Base-by-base conservation (phyloP, 2,329 filamentous ascomycete species). In the Phaeoacremonium minimum region DNA sequence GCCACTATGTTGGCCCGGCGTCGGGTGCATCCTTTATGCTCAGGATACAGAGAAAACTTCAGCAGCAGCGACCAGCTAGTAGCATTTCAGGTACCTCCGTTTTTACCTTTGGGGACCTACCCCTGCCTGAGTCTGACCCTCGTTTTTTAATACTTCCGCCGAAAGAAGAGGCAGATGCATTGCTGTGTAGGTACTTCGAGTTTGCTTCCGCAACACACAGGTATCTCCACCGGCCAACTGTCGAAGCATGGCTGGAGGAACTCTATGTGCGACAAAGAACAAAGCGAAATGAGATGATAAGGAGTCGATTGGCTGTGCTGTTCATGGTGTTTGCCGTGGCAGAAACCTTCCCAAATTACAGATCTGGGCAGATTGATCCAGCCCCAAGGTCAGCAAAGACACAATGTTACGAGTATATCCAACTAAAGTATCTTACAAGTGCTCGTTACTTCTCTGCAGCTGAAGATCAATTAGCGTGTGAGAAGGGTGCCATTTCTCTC, bases 311-410 rank as follows among this genome's bases (percentile, higher is more conserved):
- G 4, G 59, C 60, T 11, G 29, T 61, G 7, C 40, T 58, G 4
- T 51, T 57, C 36, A 63, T 66, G 61, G 52, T 66, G 3, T 68
- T 79, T 43, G 74, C 74, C 0, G 71, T 75, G 15, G 71, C 63
- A 8, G 58, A 61, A 32, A 62, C n/a, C n/a, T n/a, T n/a, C n/a
- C n/a, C n/a, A n/a, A n/a, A n/a, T n/a, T n/a, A n/a, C n/a, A n/a
- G n/a, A n/a, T n/a, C n/a, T n/a, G n/a, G n/a, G n/a, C n/a, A n/a
- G n/a, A n/a, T n/a, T n/a, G 64, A 7, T 71, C 70, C 28, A 60
- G 42, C 28, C 39, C 42, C 6, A 30, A 19, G 6, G 14, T 30
- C 17, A 26, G 16, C 31, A 18, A 15, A 17, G 30, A n/a, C 16
- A 9, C 20, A 39, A 11, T 26, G 29, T 15, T 29, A 22, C 19